A percentile compares a stretch with the other conserved stretches of the same genome.
phyloP scores from a whole-genome alignment of 1,139 yeast species.

The Saccharomyces hybrid region DNA sequence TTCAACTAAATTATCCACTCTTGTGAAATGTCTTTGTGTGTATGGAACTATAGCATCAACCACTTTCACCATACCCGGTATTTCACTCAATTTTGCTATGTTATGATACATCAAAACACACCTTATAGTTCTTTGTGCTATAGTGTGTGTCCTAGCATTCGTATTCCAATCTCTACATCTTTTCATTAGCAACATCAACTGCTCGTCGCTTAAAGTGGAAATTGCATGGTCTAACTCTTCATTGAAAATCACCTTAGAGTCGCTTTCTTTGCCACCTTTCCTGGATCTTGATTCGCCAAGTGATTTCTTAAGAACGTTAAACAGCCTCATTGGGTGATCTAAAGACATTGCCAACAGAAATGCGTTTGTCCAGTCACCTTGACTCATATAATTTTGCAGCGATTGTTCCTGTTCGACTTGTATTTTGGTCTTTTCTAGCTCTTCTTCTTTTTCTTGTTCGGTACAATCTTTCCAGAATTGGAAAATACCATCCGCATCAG shows the following conservation, averaged over 20 bases:
- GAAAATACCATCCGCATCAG: constrained; percentile 92
- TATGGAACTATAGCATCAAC: constrained; percentile 78
- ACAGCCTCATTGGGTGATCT: constrained; percentile 79
- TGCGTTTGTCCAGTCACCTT: constrained; percentile 81
- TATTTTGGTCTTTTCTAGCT: constrained; percentile 42
- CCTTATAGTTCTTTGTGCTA: constrained; percentile 69
- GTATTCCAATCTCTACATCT: constrained; percentile 93
- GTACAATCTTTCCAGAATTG: constrained; percentile 86
- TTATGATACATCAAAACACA: constrained; percentile 52
- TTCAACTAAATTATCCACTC: constrained; percentile 74
- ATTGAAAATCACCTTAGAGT: constrained; percentile 44
- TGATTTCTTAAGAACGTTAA: constrained; percentile 57
- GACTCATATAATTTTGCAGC: constrained; percentile 60
- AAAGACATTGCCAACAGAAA: constrained; percentile 75
- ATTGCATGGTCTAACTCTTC: constrained; percentile 60
- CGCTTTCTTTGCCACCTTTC: constrained; percentile 23
- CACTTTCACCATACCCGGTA: constrained; percentile 59
- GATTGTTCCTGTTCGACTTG: constrained; percentile 83
- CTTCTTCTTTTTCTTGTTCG: constrained; percentile 52
- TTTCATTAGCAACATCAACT: constrained; percentile 52
- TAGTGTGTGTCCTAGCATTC: constrained; percentile 68
- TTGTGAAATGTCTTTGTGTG: constrained; percentile 70
- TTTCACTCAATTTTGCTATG: constrained; percentile 49
- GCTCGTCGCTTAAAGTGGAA: constrained; percentile 49
- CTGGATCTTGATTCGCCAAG: constrained; percentile 22